Base-by-base conservation (phyloP, 768 basidiomycete genomes). In the Coprinopsis cinerea region DNA sequence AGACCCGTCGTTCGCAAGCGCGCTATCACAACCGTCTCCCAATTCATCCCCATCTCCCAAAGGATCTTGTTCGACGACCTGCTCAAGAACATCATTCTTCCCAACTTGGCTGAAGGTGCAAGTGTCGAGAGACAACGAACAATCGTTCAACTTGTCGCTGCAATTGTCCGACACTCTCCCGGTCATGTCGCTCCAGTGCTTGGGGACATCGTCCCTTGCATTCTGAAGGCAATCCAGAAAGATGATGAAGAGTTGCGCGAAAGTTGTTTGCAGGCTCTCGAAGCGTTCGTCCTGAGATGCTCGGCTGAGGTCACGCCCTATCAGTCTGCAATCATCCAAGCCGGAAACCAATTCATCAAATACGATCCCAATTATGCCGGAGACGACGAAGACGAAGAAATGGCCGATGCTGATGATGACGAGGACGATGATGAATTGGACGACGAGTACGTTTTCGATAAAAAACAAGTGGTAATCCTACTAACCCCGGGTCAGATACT, bases 1-100 rank as follows among this genome's bases (percentile, higher is more conserved):
- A 83, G 92, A 3, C 79, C 88, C 9, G 91, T 92, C 0, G 89
- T 98, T 47, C 82, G 94, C 44, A 98, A 98, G 71, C 86, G 93
- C 45, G 88, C 92, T 2, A 93, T 97, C 51, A 72, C 83, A 30
- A 90, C 92, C 0, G 65, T 92, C 35, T 87, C 91, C 0, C 88
- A 92, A 56, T 88, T 92, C 62, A 76, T 93, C 32, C 87, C 84
- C 14, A 79, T 81, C 36, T 84, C 85, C 7, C 79, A 78, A 34
- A 72, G 81, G 3, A 70, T 74, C 2, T 65, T 88, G 9, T 88
- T 89, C 61, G 62, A 72, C 1, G 67, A 75, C n/a, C 67, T 92
- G 25, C 67, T 92, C 39, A 69, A 72, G 44, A 67, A 69, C 3
- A 74, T 78, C 26, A 75, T 92, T 0, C 70, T 81, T 26, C 82